Evolutionary conservation across 352 stramenopile genomes (phyloP), one percentile per base, ranked within the genome.

Genomic region (Peronospora destructor): DNA sequence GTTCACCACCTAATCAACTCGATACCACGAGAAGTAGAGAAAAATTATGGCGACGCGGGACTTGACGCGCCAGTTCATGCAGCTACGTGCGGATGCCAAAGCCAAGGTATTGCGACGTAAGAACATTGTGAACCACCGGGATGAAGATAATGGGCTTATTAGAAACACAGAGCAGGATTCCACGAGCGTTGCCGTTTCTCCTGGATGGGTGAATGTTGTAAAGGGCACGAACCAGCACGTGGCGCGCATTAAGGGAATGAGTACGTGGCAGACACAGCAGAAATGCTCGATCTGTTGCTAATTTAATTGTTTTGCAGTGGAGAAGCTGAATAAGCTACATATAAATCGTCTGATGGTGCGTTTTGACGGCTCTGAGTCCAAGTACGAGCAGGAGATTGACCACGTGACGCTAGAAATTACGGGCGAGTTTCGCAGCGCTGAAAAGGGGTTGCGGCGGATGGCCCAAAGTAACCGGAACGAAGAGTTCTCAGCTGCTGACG

Each of bases 271-370:
- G 21, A 37, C 14, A 13, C 6, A 34, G 33, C 19, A 16, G 14
- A 7, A 25, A 44, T 25, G 26, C 1, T 7, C 5, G 33, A 30
- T 28, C 4, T 53, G 14, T 21, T 36, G 23, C 26, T 48, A 11
- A 34, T 19, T 47, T 50, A 9, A 43, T 36, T 54, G 8, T 39
- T 33, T 26, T 68, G 34, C 58, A 93, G 82, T 91, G 79, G 82
- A 93, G 43, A 85, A 85, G 64, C 68, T 93, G 12, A 66, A 70
- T 46, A 91, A 91, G 60, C 56, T 93, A 51, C 82, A 90, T 49
- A 91, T 79, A 33, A 93, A 84, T 49, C 74, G 82, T 7, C 56
- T 93, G 17, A 93, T 93, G 82, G 82, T 93, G 39, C 82, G 82
- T 36, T 93, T 93, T 40, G 82, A 93, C 48, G 74, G 75, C 6